Evolutionary conservation across 2,329 filamentous ascomycete species (phyloP).

Genomic region (Ascochyta lentis): DNA sequence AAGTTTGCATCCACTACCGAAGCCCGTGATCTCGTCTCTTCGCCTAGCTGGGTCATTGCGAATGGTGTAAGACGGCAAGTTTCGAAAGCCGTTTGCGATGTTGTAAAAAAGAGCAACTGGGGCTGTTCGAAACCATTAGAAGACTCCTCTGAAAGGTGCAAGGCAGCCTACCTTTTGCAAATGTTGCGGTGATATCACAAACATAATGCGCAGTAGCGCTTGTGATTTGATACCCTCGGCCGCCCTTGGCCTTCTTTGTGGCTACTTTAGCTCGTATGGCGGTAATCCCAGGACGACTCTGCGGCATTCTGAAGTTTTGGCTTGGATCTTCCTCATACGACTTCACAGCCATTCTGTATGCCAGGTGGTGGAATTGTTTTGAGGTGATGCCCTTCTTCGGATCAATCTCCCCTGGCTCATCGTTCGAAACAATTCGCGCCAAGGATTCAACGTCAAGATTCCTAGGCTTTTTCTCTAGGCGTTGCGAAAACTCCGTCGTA

Average conservation of each 20-base stretch:
- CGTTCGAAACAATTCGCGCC: slow-evolving; percentile 1
- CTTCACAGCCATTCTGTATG: slow-evolving; percentile 26
- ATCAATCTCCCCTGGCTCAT: slow-evolving; percentile 1
- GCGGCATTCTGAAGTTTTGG: slow-evolving; percentile 15
- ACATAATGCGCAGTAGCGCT: slow-evolving; percentile 23
- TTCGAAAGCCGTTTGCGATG: slow-evolving; percentile 28
- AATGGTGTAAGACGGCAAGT: slow-evolving; percentile 25
- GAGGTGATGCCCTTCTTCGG: slow-evolving; percentile 7
- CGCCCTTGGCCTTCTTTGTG: slow-evolving; percentile 13
- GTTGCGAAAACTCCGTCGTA: slow-evolving; percentile 19
- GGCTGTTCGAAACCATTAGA: slow-evolving; percentile 9
- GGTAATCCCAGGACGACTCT: not conserved
- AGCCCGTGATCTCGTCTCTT: slow-evolving; percentile 60
- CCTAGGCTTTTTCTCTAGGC: slow-evolving; percentile 13
- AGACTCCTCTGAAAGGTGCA: too few species aligned
- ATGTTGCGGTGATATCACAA: slow-evolving; percentile 20
- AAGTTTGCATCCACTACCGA: slow-evolving; percentile 74
- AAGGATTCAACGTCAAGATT: not conserved
- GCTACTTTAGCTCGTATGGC: slow-evolving; percentile 10
- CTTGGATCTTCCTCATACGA: slow-evolving; percentile 16
- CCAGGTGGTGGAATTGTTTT: slow-evolving; percentile 19
- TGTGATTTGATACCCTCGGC: slow-evolving; percentile 22
- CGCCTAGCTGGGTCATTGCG: slow-evolving; percentile 22
- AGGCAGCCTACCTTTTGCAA: slow-evolving; percentile 8
- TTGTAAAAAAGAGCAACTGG: slow-evolving; percentile 32